Evolutionary conservation across 2,329 filamentous ascomycete species (phyloP).

Genomic region (Colletotrichum lentis): DNA sequence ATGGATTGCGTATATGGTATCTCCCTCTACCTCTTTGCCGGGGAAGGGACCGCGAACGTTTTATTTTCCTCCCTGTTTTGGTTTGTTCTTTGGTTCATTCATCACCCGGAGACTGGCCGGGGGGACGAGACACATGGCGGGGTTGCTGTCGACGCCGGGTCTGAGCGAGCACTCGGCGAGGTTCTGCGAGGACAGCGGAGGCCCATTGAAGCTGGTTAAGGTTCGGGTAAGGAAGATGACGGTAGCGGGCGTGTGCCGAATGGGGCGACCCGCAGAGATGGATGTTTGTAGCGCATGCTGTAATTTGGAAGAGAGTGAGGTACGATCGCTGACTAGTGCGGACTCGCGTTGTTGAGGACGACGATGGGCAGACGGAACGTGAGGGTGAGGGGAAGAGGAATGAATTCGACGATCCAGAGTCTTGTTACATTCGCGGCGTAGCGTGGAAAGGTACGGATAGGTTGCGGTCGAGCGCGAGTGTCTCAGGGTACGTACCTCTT

Average conservation of each 20-base stretch:
- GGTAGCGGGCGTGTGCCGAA: conserved; percentile 7
- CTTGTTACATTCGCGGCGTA: conserved; percentile 23
- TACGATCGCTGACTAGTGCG: conserved; percentile 29
- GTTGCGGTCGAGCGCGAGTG: not conserved
- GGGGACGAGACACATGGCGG: not conserved
- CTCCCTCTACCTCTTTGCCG: too few relatives aligned
- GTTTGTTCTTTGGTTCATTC: not conserved
- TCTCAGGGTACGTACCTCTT: conserved; percentile 11
- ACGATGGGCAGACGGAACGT: conserved; percentile 7
- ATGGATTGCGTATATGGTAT: not conserved
- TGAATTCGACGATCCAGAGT: conserved; percentile 8
- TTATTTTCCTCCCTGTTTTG: not conserved
- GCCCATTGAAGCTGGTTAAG: conserved; percentile 9
- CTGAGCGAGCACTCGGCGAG: not conserved
- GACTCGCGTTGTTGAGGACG: not conserved
- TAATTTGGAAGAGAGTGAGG: not conserved
- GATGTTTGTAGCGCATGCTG: not conserved
- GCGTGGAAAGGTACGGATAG: conserved; percentile 15
- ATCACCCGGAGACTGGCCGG: not conserved
- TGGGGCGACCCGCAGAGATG: not conserved
- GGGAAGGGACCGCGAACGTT: not conserved
- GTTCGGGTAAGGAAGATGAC: conserved; percentile 18
- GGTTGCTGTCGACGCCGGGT: not conserved
- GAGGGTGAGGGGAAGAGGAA: conserved; percentile 13
- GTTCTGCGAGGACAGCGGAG: not conserved